Percentiles rank a stretch among this genome's conserved stretches.
Evolutionary conservation across 495 filamentous ascomycete species (phyloP).

Genomic region (Aspergillus asperescens): DNA sequence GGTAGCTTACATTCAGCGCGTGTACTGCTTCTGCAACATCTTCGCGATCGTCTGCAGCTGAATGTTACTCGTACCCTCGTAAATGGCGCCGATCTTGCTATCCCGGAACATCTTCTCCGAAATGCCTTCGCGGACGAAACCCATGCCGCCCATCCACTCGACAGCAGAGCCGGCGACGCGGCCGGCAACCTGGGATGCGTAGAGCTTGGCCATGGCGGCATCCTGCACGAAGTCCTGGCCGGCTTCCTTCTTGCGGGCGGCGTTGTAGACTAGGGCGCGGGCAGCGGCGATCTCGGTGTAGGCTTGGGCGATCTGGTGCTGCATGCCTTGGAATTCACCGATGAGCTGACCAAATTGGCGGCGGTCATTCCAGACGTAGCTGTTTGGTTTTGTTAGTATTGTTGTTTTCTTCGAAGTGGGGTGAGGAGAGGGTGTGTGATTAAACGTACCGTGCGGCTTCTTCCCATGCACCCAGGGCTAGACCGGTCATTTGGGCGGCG

Average conservation of each 20-base stretch:
- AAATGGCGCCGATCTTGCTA: constrained; percentile 98
- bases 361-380: constrained; percentile 93
- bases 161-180: constrained; percentile 80
- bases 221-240: constrained; percentile 92
- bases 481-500: constrained; percentile 96
- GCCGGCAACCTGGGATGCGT: constrained; percentile 86
- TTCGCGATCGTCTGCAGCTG: constrained; percentile 93
- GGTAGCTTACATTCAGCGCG: background rate
- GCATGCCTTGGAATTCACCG: constrained; percentile 97
- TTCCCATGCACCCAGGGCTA: constrained; percentile 92
- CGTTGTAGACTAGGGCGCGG: constrained; percentile 90
- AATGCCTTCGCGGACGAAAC: constrained; percentile 90
- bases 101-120: constrained; percentile 98
- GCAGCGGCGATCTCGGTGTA: constrained; percentile 91
- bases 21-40: constrained; percentile 65
- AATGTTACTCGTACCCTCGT: constrained; percentile 86
- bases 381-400: constrained; percentile 21
- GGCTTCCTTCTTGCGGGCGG: constrained; percentile 95
- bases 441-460: constrained; percentile 73
- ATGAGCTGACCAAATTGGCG: constrained; percentile 93
- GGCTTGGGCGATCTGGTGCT: constrained; percentile 95
- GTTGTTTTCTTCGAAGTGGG: background rate
- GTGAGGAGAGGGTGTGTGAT: background rate
- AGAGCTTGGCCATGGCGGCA: constrained; percentile 98
- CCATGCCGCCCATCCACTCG: constrained; percentile 99